Evolutionary conservation across 331 rosid species (phyloP).

Genomic region (Malus hybrid): DNA sequence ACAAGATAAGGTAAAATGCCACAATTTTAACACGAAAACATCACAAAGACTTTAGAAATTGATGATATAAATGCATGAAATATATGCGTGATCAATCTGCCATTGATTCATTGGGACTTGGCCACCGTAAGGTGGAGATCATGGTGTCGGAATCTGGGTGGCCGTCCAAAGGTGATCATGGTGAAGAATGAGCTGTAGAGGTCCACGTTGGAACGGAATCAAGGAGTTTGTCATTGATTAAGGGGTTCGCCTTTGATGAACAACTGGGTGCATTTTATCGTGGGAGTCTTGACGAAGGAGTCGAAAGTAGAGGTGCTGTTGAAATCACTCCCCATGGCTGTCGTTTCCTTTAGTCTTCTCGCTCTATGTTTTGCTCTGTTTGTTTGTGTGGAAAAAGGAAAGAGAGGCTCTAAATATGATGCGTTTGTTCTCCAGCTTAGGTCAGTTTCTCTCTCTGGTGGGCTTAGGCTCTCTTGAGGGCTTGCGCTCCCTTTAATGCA

Average conservation of each 20-base stretch:
- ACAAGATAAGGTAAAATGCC: too few species aligned
- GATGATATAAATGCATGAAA: too few species aligned
- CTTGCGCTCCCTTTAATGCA: too few species aligned
- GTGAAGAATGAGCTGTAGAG: too few species aligned
- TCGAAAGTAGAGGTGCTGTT: neutral
- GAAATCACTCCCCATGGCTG: neutral
- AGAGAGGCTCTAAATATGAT: neutral
- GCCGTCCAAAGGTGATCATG: slow-evolving; percentile 41
- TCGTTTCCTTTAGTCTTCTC: neutral
- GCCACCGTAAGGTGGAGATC: slow-evolving; percentile 28
- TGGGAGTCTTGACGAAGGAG: neutral
- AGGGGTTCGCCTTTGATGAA: neutral
- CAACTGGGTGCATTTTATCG: neutral
- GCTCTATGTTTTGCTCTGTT: neutral
- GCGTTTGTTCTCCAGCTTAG: neutral
- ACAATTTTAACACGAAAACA: too few species aligned
- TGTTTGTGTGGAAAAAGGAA: too few species aligned
- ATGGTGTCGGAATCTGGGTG: slow-evolving; percentile 49
- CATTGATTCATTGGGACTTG: slow-evolving; percentile 23
- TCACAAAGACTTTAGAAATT: too few species aligned
- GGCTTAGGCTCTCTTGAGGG: too few species aligned
- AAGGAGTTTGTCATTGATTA: too few species aligned
- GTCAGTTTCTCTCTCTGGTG: too few species aligned
- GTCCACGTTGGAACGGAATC: neutral
- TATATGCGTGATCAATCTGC: too few species aligned